Evolutionary conservation across 106 monocot genomes (phyloP).

Genomic region (Iris macrosiphon): DNA sequence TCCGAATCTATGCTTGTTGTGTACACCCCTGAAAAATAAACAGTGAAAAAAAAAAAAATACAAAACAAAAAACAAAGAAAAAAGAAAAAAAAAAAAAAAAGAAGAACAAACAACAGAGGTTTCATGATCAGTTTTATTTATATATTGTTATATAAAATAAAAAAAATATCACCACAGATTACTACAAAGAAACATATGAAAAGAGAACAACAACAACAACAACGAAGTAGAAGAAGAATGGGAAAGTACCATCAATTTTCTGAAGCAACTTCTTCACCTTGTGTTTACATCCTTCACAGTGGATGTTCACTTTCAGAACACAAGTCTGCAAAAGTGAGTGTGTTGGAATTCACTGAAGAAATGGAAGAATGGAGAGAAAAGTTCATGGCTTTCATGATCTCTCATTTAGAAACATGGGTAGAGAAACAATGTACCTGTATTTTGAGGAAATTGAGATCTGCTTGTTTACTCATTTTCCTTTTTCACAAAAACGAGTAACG

Average conservation of each 20-base stretch:
- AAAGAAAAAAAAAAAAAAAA: background rate
- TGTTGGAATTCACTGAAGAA: no score
- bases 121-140: no score
- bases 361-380: background rate
- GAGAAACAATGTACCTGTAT: conserved; percentile 34
- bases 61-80: background rate
- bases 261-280: conserved; percentile 69
- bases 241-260: conserved; percentile 50
- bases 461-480: conserved; percentile 48
- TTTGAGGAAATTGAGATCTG: conserved; percentile 44
- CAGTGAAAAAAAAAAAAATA: background rate
- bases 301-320: conserved; percentile 64
- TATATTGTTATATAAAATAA: no score
- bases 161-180: no score
- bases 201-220: background rate
- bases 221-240: background rate
- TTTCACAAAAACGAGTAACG: no score
- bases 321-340: conserved; percentile 54
- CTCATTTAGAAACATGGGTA: background rate
- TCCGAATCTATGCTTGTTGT: conserved; percentile 42
- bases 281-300: conserved; percentile 77
- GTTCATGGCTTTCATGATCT: background rate
- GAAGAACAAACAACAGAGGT: background rate
- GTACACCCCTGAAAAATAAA: conserved; percentile 47
- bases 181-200: background rate